These are phyloP conservation scores for Didymella keratinophila DNA, from an alignment of 2,329 filamentous ascomycete species.

Conservation along the genomic window DNA sequence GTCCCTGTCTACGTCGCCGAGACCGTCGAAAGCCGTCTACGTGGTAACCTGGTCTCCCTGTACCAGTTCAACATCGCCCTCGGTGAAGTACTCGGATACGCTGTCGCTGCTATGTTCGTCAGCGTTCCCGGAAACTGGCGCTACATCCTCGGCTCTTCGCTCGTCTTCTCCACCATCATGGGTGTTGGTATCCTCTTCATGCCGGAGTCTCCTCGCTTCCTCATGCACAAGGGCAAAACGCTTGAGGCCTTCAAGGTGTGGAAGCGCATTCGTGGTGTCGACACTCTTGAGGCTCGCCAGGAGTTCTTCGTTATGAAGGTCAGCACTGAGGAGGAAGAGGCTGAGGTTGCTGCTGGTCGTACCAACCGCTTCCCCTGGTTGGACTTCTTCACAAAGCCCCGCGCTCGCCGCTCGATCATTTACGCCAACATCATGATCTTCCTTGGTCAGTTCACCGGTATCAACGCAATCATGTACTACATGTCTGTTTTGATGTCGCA, in stretches of 20 bases:
- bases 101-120: constrained; percentile 75
- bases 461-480: constrained; percentile 76
- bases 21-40: constrained; percentile 70
- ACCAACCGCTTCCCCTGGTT: constrained; percentile 71
- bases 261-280: constrained; percentile 73
- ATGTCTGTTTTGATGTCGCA: constrained; percentile 73
- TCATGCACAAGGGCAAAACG: constrained; percentile 71
- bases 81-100: constrained; percentile 76
- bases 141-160: constrained; percentile 75
- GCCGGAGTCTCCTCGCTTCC: constrained; percentile 72
- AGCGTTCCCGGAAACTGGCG: constrained; percentile 75
- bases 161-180: constrained; percentile 73
- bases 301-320: constrained; percentile 79
- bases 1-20: constrained; percentile 79
- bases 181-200: constrained; percentile 73
- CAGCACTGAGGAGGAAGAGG: constrained; percentile 62
- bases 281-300: constrained; percentile 65
- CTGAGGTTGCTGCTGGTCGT: constrained; percentile 59
- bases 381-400: constrained; percentile 75
- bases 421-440: constrained; percentile 78
- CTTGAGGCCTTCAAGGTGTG: constrained; percentile 72
- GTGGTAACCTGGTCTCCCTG: constrained; percentile 75
- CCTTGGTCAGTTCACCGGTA: constrained; percentile 75
- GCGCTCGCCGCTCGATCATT: constrained; percentile 63
- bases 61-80: constrained; percentile 81